Percentiles rank a stretch among this genome's conserved stretches.
Conservation (phyloP, 164 flowering plant species). For the Nelumbo lutea region DNA sequence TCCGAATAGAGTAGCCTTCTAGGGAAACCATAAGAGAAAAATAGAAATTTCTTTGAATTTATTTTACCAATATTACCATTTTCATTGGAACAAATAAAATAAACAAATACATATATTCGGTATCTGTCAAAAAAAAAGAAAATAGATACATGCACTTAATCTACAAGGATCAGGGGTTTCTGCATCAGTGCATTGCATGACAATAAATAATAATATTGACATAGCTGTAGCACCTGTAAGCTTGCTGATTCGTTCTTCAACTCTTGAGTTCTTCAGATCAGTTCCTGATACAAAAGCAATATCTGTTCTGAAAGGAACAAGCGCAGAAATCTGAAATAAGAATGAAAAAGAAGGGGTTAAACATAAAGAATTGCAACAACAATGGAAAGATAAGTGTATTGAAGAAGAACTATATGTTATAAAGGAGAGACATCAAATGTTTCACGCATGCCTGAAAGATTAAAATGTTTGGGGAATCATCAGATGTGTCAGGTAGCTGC, state of each 20-base stretch:
- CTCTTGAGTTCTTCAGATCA: conserved; percentile 40
- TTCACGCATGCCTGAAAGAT: conserved; percentile 75
- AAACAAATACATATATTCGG: too few relatives aligned
- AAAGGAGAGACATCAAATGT: background rate
- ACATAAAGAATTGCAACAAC: background rate
- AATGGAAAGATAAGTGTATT: background rate
- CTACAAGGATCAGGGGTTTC: too few relatives aligned
- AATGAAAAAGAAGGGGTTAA: background rate
- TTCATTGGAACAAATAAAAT: too few relatives aligned
- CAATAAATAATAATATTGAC: background rate
- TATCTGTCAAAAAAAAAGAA: too few relatives aligned
- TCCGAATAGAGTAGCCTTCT: background rate
- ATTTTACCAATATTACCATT: too few relatives aligned
- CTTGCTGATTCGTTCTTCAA: conserved; percentile 56
- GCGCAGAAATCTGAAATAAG: conserved; percentile 59
- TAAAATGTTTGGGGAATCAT: conserved; percentile 55
- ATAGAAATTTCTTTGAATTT: background rate
- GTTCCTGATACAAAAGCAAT: conserved; percentile 74
- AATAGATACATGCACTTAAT: too few relatives aligned
- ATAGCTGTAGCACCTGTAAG: conserved; percentile 58
- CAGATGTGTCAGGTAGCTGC: conserved; percentile 70
- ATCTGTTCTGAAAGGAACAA: conserved; percentile 65
- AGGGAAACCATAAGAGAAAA: background rate
- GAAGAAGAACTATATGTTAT: background rate
- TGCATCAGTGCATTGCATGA: background rate